phyloP scores from a whole-genome alignment of 768 basidiomycete species.

The Naganishia vaughanmartiniae region DNA sequence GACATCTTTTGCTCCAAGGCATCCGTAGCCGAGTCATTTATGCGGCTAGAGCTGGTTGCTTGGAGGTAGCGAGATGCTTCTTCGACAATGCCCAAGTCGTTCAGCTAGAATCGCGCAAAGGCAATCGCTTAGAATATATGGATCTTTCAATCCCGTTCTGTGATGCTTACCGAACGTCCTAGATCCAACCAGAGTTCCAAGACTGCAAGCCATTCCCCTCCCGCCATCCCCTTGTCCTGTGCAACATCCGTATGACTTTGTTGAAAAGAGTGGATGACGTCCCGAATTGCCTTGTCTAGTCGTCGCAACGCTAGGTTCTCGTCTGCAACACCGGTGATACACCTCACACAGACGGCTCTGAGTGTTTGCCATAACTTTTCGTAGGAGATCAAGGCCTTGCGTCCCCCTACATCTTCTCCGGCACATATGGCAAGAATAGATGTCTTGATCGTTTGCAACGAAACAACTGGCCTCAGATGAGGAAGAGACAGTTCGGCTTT shows the following conservation, averaged over 20 bases:
- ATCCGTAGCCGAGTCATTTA: not conserved
- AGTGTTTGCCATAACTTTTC: constrained; percentile 2
- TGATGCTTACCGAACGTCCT: constrained; percentile 37
- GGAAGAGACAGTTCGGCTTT: constrained; percentile 12
- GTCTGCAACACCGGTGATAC: constrained; percentile 2
- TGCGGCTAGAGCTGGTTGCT: constrained; percentile 22
- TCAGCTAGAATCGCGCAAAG: not conserved
- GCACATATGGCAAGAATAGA: constrained; percentile 17
- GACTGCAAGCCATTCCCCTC: constrained; percentile 39
- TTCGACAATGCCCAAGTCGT: constrained; percentile 36
- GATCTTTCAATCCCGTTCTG: not conserved
- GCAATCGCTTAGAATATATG: not conserved
- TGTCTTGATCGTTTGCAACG: constrained; percentile 7
- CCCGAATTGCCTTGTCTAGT: not conserved
- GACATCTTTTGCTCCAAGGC: constrained; percentile 11
- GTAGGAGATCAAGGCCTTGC: not conserved
- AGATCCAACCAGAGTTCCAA: constrained; percentile 44
- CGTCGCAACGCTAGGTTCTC: not conserved
- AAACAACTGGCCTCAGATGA: not conserved
- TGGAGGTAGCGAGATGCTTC: constrained; percentile 30
- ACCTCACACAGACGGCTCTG: not conserved
- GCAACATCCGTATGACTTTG: not conserved
- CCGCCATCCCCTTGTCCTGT: constrained; percentile 21
- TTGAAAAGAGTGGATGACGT: not conserved
- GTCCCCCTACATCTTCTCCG: not conserved